These are phyloP conservation scores for Yamadazyma nakazawae DNA, from an alignment of 805 yeast species.

Conservation along the genomic window DNA sequence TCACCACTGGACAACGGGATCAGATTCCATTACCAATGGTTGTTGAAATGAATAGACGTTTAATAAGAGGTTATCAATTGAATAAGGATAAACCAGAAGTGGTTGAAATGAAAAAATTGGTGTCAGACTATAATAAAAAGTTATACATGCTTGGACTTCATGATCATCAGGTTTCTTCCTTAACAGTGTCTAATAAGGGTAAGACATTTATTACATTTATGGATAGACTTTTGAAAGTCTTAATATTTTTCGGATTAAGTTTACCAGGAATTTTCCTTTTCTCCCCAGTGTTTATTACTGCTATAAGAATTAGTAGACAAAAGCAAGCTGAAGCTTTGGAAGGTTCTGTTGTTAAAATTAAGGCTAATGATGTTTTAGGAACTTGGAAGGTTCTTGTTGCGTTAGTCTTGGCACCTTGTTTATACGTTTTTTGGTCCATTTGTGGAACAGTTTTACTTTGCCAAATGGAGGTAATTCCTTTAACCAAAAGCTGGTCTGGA, in stretches of 20 bases:
- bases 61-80: slow-evolving; percentile 35
- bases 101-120: slow-evolving; percentile 25
- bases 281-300: slow-evolving; percentile 38
- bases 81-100: slow-evolving; percentile 34
- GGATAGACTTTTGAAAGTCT: slow-evolving; percentile 24
- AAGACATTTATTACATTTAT: slow-evolving; percentile 23
- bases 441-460: slow-evolving; percentile 27
- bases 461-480: slow-evolving; percentile 12
- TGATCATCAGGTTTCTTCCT: slow-evolving; percentile 39
- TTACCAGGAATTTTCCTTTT: slow-evolving; percentile 38
- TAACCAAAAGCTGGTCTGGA: slow-evolving; percentile 4
- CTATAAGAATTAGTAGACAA: slow-evolving; percentile 28
- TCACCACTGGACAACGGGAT: slow-evolving; percentile 32
- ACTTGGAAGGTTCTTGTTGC: slow-evolving; percentile 45
- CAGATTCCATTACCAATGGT: slow-evolving; percentile 39
- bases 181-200: slow-evolving; percentile 21
- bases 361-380: slow-evolving; percentile 40
- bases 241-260: slow-evolving; percentile 29
- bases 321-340: slow-evolving; percentile 40
- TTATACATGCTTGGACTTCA: slow-evolving; percentile 32
- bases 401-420: slow-evolving; percentile 36
- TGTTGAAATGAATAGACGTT: slow-evolving; percentile 39
- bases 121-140: slow-evolving; percentile 31
- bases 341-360: slow-evolving; percentile 36
- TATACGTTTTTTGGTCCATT: slow-evolving; percentile 38